Conservation (phyloP, 495 filamentous ascomycete genomes). For the Tuber magnatum region DNA sequence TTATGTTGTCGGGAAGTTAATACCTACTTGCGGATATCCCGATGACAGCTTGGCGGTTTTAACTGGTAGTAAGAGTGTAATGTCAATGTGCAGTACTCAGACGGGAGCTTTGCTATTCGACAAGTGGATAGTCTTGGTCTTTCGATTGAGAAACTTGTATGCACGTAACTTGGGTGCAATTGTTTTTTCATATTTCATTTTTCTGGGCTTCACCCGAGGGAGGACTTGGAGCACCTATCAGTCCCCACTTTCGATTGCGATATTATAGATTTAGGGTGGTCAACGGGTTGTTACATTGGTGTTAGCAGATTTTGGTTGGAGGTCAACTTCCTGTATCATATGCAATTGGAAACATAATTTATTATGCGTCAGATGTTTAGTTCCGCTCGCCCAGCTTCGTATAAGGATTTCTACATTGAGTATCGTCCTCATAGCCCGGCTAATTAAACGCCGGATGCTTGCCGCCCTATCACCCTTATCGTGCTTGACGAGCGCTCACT, state of each 20-base stretch:
- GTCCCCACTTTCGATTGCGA: background rate
- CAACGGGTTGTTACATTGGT: background rate
- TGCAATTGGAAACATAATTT: background rate
- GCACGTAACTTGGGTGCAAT: background rate
- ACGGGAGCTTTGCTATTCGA: background rate
- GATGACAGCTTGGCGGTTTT: background rate
- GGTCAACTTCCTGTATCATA: background rate
- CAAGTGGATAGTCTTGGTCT: background rate
- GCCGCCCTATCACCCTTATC: background rate
- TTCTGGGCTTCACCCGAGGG: background rate
- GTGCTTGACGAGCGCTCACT: background rate
- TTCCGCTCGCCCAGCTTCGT: background rate
- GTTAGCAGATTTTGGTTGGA: background rate
- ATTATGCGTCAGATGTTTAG: background rate
- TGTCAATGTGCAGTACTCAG: background rate
- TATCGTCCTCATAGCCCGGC: background rate
- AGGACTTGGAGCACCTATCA: background rate
- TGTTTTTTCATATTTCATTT: background rate
- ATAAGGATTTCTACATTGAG: background rate
- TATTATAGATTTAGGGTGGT: background rate
- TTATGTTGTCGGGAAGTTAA: background rate
- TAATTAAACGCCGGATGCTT: background rate
- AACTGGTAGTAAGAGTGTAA: background rate
- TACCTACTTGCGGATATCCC: background rate
- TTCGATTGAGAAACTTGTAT: background rate